Base-by-base conservation (phyloP, 306 rosid genomes). In the Delonix regia region DNA sequence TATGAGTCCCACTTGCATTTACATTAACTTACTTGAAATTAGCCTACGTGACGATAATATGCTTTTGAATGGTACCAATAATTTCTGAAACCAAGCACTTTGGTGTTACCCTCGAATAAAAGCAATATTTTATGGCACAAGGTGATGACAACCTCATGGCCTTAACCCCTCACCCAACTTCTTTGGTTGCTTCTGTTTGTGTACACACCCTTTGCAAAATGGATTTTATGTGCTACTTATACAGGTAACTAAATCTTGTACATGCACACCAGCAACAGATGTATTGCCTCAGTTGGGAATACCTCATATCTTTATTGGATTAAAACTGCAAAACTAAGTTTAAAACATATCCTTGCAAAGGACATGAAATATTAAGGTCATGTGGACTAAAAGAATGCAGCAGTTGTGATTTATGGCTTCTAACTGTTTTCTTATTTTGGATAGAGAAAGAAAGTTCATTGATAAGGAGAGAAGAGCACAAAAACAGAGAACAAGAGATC, bases 101-200 rank as follows among this genome's bases (percentile, higher is more conserved):
- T 16, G 18, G 42, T 79, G 66, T 13, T 47, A 71, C 36, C 12
- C 55, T 71, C 41, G 22, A 65, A 12, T 51, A 22, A 22, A 27
- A 10, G 38, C 55, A 24, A 77, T 30, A 53, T 21, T 49, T 42
- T 69, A 44, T 47, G 55, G 49, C 28, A 60, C 51, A 15, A 34
- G 14, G 41, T 45, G 63, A 30, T 7, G 56, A 68, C n/a, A 56
- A 27, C 11, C 38, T 56, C 61, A 42, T 12, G 9, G 33, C 21
- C 47, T 12, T 3, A 10, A 12, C 0, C 0, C n/a, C 36, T 52
- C 7, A 6, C 70, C 70, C 51, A 21, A 69, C 4, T 21, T 19
- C n/a, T 78, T 69, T 30, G 13, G 15, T 39, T n/a, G 70, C 49
- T 69, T 56, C 25, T 59, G 47, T 30, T 42, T 69, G 62, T 34